Conservation (phyloP, 2,329 filamentous ascomycete genomes). For the Aureobasidium subglaciale region DNA sequence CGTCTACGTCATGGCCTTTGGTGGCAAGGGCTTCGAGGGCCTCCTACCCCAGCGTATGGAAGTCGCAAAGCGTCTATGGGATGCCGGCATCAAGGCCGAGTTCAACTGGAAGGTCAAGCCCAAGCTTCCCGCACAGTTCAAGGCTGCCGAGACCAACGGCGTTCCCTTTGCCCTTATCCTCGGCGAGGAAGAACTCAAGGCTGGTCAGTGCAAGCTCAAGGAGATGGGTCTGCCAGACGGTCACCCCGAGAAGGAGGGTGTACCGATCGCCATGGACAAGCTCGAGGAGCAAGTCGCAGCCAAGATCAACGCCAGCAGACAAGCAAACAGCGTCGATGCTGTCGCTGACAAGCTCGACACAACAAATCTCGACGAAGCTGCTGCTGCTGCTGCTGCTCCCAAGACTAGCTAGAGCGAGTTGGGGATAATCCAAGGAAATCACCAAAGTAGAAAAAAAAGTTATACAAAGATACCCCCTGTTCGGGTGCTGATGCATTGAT, state of each 20-base stretch:
- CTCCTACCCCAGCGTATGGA: constrained; percentile 78
- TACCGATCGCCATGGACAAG: constrained; percentile 59
- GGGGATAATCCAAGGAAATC: not conserved
- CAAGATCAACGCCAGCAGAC: constrained; percentile 34
- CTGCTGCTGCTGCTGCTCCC: constrained; percentile 18
- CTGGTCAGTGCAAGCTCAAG: constrained; percentile 84
- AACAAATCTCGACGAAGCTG: constrained; percentile 19
- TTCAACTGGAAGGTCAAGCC: constrained; percentile 87
- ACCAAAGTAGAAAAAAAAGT: not conserved
- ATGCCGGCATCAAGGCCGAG: constrained; percentile 84
- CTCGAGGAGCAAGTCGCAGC: constrained; percentile 58
- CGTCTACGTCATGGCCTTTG: constrained; percentile 92
- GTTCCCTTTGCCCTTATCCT: constrained; percentile 84
- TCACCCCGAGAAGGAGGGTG: constrained; percentile 84
- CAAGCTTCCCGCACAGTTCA: constrained; percentile 83
- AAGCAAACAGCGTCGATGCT: constrained; percentile 21
- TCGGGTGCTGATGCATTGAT: not conserved
- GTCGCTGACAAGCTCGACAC: constrained; percentile 14
- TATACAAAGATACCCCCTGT: constrained; percentile 10
- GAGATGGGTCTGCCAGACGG: constrained; percentile 70
- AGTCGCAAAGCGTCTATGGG: constrained; percentile 70
- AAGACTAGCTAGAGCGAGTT: constrained; percentile 17
- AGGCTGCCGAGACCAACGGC: constrained; percentile 71
- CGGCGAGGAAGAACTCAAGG: constrained; percentile 79
- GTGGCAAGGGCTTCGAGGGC: constrained; percentile 75